phyloP scores from a whole-genome alignment of 2,329 filamentous ascomycete species.

The Calonectria honghensis region DNA sequence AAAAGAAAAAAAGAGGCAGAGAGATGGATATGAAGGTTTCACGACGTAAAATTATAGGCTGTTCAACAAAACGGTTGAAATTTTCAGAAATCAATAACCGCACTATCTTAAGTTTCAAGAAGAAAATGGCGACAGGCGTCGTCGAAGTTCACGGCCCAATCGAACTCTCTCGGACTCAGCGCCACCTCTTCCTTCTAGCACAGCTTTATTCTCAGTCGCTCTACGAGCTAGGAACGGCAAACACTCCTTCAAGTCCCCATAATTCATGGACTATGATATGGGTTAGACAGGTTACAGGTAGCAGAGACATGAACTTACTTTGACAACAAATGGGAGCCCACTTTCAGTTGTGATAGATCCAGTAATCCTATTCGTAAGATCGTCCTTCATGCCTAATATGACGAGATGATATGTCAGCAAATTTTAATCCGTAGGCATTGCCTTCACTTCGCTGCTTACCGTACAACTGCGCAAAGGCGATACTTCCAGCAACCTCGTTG shows the following conservation, averaged over 20 bases:
- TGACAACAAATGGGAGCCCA: conserved; percentile 43
- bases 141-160: conserved; percentile 40
- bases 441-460: neutral
- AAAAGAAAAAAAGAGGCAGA: neutral
- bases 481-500: conserved; percentile 38
- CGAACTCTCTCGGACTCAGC: conserved; percentile 42
- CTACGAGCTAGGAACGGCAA: conserved; percentile 42
- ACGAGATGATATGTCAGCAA: no score
- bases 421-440: neutral
- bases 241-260: conserved; percentile 46
- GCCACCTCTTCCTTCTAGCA: conserved; percentile 46
- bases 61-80: neutral
- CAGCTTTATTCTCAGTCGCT: conserved; percentile 46
- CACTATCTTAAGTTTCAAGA: neutral
- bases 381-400: conserved; percentile 43
- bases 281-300: neutral
- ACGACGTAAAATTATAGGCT: neutral
- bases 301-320: conserved; percentile 25
- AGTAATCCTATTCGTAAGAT: conserved; percentile 43
- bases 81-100: neutral
- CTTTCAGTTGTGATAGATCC: conserved; percentile 38
- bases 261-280: conserved; percentile 44
- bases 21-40: neutral
- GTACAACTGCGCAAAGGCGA: conserved; percentile 43
- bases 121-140: conserved; percentile 30